Evolutionary conservation across 2,329 filamentous ascomycete genomes (phyloP).

Genomic region (Cordyceps javanica): DNA sequence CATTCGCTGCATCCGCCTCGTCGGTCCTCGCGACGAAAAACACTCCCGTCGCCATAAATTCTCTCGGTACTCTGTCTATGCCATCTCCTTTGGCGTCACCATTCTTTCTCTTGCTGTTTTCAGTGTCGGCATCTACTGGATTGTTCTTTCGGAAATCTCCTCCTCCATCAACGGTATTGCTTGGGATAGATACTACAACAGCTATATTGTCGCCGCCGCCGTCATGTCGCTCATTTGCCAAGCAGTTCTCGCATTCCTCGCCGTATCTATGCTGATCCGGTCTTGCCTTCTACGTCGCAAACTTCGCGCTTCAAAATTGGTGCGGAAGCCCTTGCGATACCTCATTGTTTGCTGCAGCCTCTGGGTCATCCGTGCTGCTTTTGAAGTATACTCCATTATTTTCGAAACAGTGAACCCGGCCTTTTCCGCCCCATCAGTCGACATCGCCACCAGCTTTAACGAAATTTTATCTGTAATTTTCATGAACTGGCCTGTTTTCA

Average conservation of each 20-base stretch:
- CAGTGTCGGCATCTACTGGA: not conserved
- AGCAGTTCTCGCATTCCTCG: not conserved
- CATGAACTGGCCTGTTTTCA: conserved; percentile 20
- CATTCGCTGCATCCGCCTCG: conserved; percentile 7
- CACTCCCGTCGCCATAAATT: not conserved
- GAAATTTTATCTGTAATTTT: conserved; percentile 10
- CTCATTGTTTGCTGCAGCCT: conserved; percentile 20
- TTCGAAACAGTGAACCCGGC: conserved; percentile 5
- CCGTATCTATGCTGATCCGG: conserved; percentile 8
- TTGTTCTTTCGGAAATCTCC: not conserved
- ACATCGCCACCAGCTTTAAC: conserved; percentile 10
- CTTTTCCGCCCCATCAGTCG: not conserved
- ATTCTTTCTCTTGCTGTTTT: conserved; percentile 11
- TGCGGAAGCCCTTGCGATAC: conserved; percentile 15
- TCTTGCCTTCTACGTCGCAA: conserved; percentile 8
- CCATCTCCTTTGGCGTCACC: not conserved
- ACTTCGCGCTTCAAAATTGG: not conserved
- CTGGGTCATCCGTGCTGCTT: conserved; percentile 22
- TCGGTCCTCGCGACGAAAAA: not conserved
- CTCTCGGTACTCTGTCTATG: conserved; percentile 4
- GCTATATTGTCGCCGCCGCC: not conserved
- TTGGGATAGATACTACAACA: not conserved
- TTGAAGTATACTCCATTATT: conserved; percentile 20
- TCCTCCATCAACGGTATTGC: not conserved
- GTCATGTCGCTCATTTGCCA: not conserved